These are phyloP conservation scores for Acanthochlamys bracteata DNA, from an alignment of 106 monocot species.

Conservation along the genomic window DNA sequence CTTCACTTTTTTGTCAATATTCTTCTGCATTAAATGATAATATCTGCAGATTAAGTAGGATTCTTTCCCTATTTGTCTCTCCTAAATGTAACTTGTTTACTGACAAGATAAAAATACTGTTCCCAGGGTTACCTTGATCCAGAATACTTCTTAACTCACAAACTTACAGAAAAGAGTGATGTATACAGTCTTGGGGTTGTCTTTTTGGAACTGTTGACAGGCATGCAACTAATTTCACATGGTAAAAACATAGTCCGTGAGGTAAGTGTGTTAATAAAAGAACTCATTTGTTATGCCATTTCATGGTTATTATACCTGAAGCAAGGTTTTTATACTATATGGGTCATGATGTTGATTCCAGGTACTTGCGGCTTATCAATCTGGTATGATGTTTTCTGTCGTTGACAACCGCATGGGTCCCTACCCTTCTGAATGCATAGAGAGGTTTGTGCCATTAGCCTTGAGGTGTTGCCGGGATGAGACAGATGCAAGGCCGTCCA, in stretches of 20 bases:
- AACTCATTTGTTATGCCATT: too few relatives aligned
- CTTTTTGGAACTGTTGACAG: slow-evolving; percentile 85
- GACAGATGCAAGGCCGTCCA: slow-evolving; percentile 77
- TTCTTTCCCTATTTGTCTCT: too few relatives aligned
- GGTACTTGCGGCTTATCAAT: slow-evolving; percentile 52
- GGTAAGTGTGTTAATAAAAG: slow-evolving; percentile 24
- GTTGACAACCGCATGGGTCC: slow-evolving; percentile 73
- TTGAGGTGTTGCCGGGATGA: slow-evolving; percentile 83
- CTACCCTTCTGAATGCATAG: slow-evolving; percentile 66
- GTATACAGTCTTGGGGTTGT: slow-evolving; percentile 97
- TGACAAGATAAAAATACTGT: neutral
- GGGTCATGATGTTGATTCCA: slow-evolving; percentile 10
- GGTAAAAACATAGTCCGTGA: slow-evolving; percentile 95
- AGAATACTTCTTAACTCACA: slow-evolving; percentile 94
- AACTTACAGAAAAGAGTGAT: slow-evolving; percentile 95
- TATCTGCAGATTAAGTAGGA: too few relatives aligned
- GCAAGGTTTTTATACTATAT: too few relatives aligned
- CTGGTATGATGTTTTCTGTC: slow-evolving; percentile 52
- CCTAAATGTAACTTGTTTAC: too few relatives aligned
- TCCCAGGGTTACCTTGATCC: slow-evolving; percentile 97
- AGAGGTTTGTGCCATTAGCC: slow-evolving; percentile 59
- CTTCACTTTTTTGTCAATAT: neutral
- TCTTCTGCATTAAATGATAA: neutral
- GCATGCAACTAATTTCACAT: slow-evolving; percentile 82
- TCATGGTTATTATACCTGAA: too few relatives aligned